Evolutionary conservation across 2,329 filamentous ascomycete species (phyloP).

Genomic region (Mycosphaerelloides madeirae): DNA sequence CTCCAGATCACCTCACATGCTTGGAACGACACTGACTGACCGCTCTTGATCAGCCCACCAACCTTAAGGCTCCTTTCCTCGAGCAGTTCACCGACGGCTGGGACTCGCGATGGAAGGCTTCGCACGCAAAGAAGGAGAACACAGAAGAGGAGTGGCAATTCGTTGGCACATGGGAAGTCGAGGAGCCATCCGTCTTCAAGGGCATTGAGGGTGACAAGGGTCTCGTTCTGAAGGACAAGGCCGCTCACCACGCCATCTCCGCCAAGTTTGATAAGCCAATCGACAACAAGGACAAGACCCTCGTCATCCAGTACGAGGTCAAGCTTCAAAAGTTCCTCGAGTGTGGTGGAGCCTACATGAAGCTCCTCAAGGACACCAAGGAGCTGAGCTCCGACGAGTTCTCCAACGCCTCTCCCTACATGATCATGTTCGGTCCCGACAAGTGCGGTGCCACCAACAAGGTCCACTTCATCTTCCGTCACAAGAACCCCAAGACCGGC

Average conservation of each 20-base stretch:
- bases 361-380: constrained; percentile 97
- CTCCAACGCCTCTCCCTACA: constrained; percentile 92
- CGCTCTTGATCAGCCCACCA: constrained; percentile 64
- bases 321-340: constrained; percentile 97
- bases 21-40: constrained; percentile 3
- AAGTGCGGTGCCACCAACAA: constrained; percentile 99
- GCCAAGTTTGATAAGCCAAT: constrained; percentile 97
- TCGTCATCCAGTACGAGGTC: constrained; percentile 98
- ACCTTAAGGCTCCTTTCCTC: constrained; percentile 86
- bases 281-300: constrained; percentile 93
- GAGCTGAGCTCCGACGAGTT: constrained; percentile 96
- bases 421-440: constrained; percentile 99
- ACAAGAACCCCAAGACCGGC: constrained; percentile 99
- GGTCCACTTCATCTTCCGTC: constrained; percentile 96
- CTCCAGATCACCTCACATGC: no score
- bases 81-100: constrained; percentile 98
- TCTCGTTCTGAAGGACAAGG: constrained; percentile 95
- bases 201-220: constrained; percentile 94
- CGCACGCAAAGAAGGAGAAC: constrained; percentile 94
- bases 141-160: constrained; percentile 91
- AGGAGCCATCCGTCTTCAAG: constrained; percentile 86
- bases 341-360: constrained; percentile 98
- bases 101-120: constrained; percentile 89
- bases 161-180: constrained; percentile 91
- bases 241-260: constrained; percentile 97